phyloP scores from a whole-genome alignment of 202 grass and related monocot genomes.

The Schoenoplectus tabernaemontani region DNA sequence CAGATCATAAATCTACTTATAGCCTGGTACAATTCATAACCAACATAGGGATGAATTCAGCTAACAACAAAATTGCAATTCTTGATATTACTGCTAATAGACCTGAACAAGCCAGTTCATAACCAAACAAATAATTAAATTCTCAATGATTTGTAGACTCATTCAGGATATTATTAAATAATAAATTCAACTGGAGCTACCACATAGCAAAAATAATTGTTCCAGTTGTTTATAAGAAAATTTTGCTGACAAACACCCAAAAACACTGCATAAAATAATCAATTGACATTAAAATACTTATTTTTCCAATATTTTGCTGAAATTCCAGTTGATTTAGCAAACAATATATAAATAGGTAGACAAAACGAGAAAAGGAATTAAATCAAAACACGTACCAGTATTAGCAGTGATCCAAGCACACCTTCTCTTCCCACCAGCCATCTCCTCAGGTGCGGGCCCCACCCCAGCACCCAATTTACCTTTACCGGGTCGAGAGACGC shows the following conservation, averaged over 20 bases:
- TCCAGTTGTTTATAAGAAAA: too few species aligned
- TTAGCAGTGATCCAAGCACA: constrained; percentile 85
- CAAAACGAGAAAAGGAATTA: neutral
- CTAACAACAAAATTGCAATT: neutral
- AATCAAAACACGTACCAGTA: constrained; percentile 40
- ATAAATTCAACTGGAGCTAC: neutral
- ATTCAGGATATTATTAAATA: neutral
- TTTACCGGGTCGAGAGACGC: constrained; percentile 31
- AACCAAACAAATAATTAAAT: neutral
- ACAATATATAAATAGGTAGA: neutral
- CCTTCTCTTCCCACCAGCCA: constrained; percentile 49
- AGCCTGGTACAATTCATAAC: neutral
- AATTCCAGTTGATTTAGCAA: neutral
- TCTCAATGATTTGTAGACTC: neutral
- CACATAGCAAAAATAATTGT: neutral
- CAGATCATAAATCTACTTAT: neutral
- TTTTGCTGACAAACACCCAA: too few species aligned
- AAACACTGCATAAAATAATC: neutral
- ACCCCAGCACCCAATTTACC: constrained; percentile 35
- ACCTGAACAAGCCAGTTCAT: neutral
- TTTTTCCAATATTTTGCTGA: neutral
- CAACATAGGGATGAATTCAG: neutral
- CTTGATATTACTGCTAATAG: neutral
- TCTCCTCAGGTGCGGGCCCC: constrained; percentile 19
- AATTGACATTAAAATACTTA: neutral